Conservation (phyloP, 768 basidiomycete genomes). For the Boletus rubroflammeus region DNA sequence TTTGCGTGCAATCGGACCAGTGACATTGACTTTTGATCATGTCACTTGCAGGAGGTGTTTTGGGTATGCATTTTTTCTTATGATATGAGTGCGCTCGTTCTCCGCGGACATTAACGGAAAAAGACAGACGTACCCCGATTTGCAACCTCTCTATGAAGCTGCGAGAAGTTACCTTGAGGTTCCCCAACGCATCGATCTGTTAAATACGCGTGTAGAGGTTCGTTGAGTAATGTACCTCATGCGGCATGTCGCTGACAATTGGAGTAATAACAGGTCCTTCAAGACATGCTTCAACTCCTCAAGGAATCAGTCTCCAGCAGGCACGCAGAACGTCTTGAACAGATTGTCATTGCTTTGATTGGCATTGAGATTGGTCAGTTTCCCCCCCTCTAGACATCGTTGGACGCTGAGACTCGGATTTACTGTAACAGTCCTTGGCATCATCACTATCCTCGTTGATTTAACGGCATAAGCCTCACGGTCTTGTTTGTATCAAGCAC, state of each 20-base stretch:
- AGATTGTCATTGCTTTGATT: conserved; percentile 89
- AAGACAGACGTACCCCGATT: conserved; percentile 82
- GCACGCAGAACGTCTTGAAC: conserved; percentile 88
- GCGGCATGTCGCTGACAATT: conserved; percentile 1
- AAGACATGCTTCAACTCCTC: conserved; percentile 93
- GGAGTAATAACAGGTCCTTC: conserved; percentile 60
- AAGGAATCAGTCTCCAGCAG: conserved; percentile 92
- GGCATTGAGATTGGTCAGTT: conserved; percentile 78
- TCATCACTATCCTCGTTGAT: conserved; percentile 88
- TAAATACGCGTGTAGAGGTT: conserved; percentile 93
- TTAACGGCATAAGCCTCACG: conserved; percentile 46
- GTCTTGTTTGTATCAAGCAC: conserved; percentile 11
- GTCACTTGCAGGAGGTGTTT: conserved; percentile 71
- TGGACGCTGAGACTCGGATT: conserved; percentile 1
- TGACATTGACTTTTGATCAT: background rate
- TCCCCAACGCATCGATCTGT: conserved; percentile 85
- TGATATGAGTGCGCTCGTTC: background rate
- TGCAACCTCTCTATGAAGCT: conserved; percentile 92
- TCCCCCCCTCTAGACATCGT: background rate
- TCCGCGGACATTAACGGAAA: conserved; percentile 19
- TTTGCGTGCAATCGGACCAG: conserved; percentile 1
- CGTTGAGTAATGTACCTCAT: conserved; percentile 16
- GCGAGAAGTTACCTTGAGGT: conserved; percentile 94
- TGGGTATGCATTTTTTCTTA: conserved; percentile 58
- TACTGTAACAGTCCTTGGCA: conserved; percentile 64